Base-by-base conservation (phyloP, 2,329 filamentous ascomycete species). In the Trichophyton simii region DNA sequence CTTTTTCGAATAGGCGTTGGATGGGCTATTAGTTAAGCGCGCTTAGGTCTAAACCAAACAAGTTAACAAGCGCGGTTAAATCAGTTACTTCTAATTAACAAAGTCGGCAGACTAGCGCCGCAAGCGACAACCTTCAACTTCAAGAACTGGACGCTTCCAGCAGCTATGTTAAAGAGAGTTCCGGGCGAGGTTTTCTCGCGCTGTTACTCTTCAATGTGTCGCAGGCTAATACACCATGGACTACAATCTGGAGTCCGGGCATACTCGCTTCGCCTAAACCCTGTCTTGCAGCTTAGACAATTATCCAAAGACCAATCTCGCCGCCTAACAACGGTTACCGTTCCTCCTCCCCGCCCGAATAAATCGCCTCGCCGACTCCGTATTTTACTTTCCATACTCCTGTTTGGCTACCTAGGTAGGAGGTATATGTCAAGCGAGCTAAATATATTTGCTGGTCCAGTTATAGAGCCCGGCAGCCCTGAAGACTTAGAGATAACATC, bases 381-480 rank as follows among this genome's bases (percentile, higher is more conserved):
- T n/a, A 52, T 58, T 7, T 60, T 72, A 25, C 52, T 73, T 18
- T 76, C 74, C 63, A 66, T 67, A 3, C 66, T 66, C 9, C 63
- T 74, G 3, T 76, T 76, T 63, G 70, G 70, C 11, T 60, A 62
- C 8, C 55, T 75, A 3, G 74, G 74, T 22, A 61, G 59, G 15
- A 28, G n/a, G 9, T 31, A 20, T 11, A 20, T 44, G 6, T 44
- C 61, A 9, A 8, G n/a, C 9, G 9, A 59, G 9, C 9, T 62
- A 13, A 42, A 50, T 9, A 2, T 44, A 9, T 38, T 63, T 20
- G 13, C 18, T 8, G 54, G 58, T 13, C 64, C 62, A 36, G 54
- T 54, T 5, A 63, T 68, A 58, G 62, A 66, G 38, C 73, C 72
- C n/a, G 75, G 70, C 15, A 71, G 73, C 2, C 62, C 66, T 1